Conservation (phyloP, 192 early-diverging fungal species). For the Entrophospora sp. region DNA sequence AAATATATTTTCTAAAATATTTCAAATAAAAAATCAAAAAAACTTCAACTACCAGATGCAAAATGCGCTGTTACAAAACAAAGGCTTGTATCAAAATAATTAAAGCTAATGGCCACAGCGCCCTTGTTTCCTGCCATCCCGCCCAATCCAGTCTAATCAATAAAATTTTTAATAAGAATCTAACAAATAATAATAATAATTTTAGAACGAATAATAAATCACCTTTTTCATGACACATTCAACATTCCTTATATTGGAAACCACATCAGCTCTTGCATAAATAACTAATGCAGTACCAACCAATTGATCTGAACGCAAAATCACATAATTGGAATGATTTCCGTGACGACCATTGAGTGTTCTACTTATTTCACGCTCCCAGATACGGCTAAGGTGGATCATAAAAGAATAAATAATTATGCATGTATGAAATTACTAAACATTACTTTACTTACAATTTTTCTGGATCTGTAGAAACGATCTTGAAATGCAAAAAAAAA, state of each 20-base stretch:
- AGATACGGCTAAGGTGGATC: conserved; percentile 21
- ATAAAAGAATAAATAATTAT: conserved; percentile 18
- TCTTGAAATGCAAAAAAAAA: conserved; percentile 37
- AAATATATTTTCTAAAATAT: conserved; percentile 8
- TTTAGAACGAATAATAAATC: not conserved
- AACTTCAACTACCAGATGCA: conserved; percentile 64
- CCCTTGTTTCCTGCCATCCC: conserved; percentile 99
- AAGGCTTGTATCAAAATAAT: conserved; percentile 77
- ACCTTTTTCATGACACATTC: conserved; percentile 78
- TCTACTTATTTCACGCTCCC: conserved; percentile 44
- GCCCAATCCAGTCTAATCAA: conserved; percentile 70
- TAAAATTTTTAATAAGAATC: not conserved
- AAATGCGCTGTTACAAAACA: conserved; percentile 93
- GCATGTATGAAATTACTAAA: not conserved
- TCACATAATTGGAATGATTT: conserved; percentile 51
- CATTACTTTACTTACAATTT: conserved; percentile 42
- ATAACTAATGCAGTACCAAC: conserved; percentile 86
- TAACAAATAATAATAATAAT: not conserved
- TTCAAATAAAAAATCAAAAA: not conserved
- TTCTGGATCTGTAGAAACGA: conserved; percentile 55
- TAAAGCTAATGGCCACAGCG: conserved; percentile 82
- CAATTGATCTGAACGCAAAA: conserved; percentile 78
- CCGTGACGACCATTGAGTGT: conserved; percentile 37
- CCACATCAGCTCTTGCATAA: conserved; percentile 65
- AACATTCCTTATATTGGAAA: conserved; percentile 67